Evolutionary conservation across 2,329 filamentous ascomycete genomes (phyloP), one percentile per base, ranked within the genome.

Genomic region (Ceratocystis albifundus): DNA sequence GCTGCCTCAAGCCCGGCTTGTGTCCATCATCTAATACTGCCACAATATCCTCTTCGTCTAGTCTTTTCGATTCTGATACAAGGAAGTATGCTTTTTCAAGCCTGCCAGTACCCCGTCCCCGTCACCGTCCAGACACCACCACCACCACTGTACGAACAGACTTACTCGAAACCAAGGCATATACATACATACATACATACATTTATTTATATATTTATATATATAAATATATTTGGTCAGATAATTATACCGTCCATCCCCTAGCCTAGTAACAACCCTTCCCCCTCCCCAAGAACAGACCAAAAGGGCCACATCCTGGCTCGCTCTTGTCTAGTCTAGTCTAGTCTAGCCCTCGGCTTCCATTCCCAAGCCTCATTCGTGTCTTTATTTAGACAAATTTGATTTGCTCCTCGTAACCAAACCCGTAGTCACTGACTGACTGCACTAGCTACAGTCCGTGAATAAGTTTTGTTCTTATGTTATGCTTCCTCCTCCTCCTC

Each of bases 261-360:
- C 36, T 41, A 3, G 10, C 36, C 30, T 6, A 30, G 30, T 30
- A 30, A 1, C 30, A 30, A 30, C 1, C 30, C n/a, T n/a, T n/a
- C n/a, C n/a, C n/a, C n/a, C n/a, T n/a, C n/a, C 30, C 36, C 2
- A 12, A 41, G 10, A 41, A 12, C 36, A 41, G 10, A 41, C 10
- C 36, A 41, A 50, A 50, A 50, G 17, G 15, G 17, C 5, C 36
- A 12, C 1, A 25, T 28, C 48, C 48, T 25, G 10, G 48, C 20
- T 25, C 25, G 48, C 48, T 15, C 36, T 41, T 12, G 36, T 41
- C 36, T 25, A 50, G 48, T 25, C n/a, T n/a, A n/a, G n/a, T 15
- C 36, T 41, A 4, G 36, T 41, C 36, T 25, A 50, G 48, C 12
- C 48, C 4, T 50, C 92, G 67, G 96, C 79, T 61, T 96, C 84